Evolutionary conservation across 352 stramenopile species (phyloP).

Genomic region (Globisporangium paroecandrum): DNA sequence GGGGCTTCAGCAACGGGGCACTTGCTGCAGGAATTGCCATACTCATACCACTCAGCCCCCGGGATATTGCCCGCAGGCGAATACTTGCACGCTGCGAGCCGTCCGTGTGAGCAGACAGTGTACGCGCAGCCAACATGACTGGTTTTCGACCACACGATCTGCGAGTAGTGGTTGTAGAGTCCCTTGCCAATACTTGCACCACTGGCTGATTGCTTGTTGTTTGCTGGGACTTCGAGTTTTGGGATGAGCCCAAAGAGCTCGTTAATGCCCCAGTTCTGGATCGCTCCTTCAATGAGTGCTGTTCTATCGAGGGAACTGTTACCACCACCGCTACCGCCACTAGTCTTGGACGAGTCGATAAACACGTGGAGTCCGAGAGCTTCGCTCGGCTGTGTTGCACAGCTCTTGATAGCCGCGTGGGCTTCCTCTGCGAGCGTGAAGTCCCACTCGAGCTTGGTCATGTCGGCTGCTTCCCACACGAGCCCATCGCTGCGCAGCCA

Average conservation of each 20-base stretch:
- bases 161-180: constrained; percentile 13
- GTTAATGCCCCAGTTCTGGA: constrained; percentile 15
- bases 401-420: constrained; percentile 9
- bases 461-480: constrained; percentile 12
- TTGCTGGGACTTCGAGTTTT: constrained; percentile 2
- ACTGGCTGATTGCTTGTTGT: background rate
- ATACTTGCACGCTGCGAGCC: constrained; percentile 18
- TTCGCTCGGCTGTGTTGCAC: background rate
- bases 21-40: constrained; percentile 5
- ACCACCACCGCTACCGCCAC: background rate
- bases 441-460: constrained; percentile 12
- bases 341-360: constrained; percentile 6
- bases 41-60: constrained; percentile 11
- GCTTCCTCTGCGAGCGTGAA: constrained; percentile 16
- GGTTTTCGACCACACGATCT: constrained; percentile 19
- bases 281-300: constrained; percentile 16
- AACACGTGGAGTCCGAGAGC: constrained; percentile 10
- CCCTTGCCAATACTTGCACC: constrained; percentile 9
- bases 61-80: constrained; percentile 8
- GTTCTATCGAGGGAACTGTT: background rate
- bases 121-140: constrained; percentile 19
- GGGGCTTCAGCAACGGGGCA: background rate
- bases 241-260: constrained; percentile 15
- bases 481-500: constrained; percentile 21
- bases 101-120: constrained; percentile 4